These are phyloP conservation scores for Stephanodiscus minutulus DNA, from an alignment of 108 stramenopile species.

Conservation along the genomic window DNA sequence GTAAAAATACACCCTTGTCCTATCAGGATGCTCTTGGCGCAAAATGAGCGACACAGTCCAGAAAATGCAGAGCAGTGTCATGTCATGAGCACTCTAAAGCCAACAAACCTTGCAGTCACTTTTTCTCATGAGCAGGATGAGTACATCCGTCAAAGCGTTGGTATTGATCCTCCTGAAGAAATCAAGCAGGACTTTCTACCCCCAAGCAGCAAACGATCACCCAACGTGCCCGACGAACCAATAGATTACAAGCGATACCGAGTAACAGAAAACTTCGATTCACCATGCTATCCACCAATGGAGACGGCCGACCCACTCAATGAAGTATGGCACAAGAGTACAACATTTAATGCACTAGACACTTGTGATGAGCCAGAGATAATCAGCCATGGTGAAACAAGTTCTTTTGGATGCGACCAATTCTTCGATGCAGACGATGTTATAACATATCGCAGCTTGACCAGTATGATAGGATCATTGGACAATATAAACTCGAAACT, in stretches of 20 bases:
- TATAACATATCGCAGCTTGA: conserved; percentile 6
- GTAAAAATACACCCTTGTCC: neutral
- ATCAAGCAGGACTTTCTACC: neutral
- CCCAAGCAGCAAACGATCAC: neutral
- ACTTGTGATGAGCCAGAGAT: neutral
- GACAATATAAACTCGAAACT: conserved; percentile 18
- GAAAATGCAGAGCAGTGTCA: neutral
- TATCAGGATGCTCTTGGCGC: neutral
- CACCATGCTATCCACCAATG: neutral
- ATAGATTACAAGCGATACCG: conserved; percentile 1
- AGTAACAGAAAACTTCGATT: neutral
- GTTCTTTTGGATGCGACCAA: neutral
- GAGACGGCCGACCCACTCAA: neutral
- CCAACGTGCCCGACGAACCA: neutral
- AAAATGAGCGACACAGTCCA: neutral
- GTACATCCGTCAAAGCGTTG: conserved; percentile 3
- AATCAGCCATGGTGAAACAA: neutral
- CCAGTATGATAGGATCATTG: conserved; percentile 18
- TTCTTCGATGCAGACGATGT: neutral
- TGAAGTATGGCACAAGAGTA: neutral
- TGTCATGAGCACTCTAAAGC: conserved; percentile 15
- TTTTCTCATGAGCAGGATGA: conserved; percentile 12
- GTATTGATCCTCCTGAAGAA: conserved; percentile 41
- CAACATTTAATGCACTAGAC: neutral
- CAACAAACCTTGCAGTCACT: conserved; percentile 19